Evolutionary conservation across 2,329 filamentous ascomycete species (phyloP).

Genomic region (Teratosphaeria epicoccoides): DNA sequence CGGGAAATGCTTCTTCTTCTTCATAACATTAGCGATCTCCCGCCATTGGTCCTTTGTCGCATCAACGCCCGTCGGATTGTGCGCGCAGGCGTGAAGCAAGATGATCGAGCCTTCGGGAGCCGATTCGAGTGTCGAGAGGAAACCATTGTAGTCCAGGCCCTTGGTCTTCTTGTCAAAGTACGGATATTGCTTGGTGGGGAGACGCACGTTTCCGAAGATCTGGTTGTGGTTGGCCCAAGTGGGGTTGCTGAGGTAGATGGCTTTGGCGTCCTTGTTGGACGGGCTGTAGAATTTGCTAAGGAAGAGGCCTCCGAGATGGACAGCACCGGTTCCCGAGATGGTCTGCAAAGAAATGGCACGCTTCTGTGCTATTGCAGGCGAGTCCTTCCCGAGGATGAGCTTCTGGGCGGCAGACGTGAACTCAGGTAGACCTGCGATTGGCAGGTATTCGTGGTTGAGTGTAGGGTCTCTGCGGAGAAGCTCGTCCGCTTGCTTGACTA

Average conservation of each 20-base stretch:
- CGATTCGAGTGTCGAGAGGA: constrained; percentile 58
- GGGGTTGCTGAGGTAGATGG: constrained; percentile 83
- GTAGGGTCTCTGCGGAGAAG: constrained; percentile 78
- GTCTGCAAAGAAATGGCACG: constrained; percentile 77
- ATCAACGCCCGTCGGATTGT: constrained; percentile 97
- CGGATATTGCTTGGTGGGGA: constrained; percentile 72
- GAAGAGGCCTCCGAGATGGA: constrained; percentile 89
- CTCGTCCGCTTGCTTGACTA: constrained; percentile 94
- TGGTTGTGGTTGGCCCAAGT: constrained; percentile 99
- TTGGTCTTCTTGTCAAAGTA: constrained; percentile 88
- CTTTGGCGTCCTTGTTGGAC: constrained; percentile 47
- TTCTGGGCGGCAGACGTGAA: constrained; percentile 88
- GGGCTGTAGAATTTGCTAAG: constrained; percentile 76
- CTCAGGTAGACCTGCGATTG: constrained; percentile 75
- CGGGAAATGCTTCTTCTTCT: constrained; percentile 74
- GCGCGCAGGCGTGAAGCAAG: constrained; percentile 87
- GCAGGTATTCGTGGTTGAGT: constrained; percentile 96
- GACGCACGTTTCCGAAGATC: constrained; percentile 84
- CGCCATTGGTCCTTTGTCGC: constrained; percentile 91
- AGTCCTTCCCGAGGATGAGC: constrained; percentile 70
- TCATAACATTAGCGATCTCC: constrained; percentile 69
- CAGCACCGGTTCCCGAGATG: constrained; percentile 92
- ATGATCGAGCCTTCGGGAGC: constrained; percentile 76
- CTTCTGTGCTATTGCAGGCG: constrained; percentile 73
- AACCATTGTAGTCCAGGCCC: constrained; percentile 83